Conservation (phyloP, 1,284 basidiomycete genomes). For the Puccinia brachypodii region DNA sequence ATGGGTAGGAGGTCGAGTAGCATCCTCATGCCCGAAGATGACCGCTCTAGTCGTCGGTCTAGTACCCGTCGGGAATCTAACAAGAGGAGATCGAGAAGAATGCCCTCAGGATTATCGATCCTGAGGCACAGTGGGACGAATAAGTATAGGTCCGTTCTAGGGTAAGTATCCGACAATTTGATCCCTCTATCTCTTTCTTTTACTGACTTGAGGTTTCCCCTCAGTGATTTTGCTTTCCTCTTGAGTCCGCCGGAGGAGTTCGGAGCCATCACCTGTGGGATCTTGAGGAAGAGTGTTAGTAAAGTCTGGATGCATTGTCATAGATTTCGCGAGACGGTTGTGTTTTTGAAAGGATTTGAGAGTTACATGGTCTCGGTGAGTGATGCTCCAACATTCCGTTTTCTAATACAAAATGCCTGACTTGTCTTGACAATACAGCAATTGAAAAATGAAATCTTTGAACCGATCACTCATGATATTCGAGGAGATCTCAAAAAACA, state of each 20-base stretch:
- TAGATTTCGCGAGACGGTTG: constrained; percentile 30
- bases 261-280: constrained; percentile 30
- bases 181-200: background rate
- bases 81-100: constrained; percentile 45
- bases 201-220: background rate
- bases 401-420: background rate
- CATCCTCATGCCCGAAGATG: constrained; percentile 19
- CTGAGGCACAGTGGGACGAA: constrained; percentile 34
- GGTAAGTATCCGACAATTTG: constrained; percentile 3
- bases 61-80: constrained; percentile 24
- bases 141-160: constrained; percentile 28
- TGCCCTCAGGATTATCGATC: constrained; percentile 42
- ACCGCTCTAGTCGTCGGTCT: constrained; percentile 25
- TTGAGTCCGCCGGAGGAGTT: constrained; percentile 47
- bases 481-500: constrained; percentile 32
- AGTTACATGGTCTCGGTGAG: constrained; percentile 36
- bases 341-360: constrained; percentile 48
- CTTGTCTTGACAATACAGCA: constrained; percentile 18
- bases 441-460: constrained; percentile 43
- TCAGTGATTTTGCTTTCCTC: constrained; percentile 44
- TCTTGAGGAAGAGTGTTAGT: constrained; percentile 43
- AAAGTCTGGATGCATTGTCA: constrained; percentile 30
- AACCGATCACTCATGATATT: constrained; percentile 32
- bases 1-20: constrained; percentile 41
- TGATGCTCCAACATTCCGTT: background rate